A percentile compares a stretch with the other conserved stretches of the same genome.
Conservation (phyloP, 2,329 filamentous ascomycete species). For the Tympanopsis confertula region DNA sequence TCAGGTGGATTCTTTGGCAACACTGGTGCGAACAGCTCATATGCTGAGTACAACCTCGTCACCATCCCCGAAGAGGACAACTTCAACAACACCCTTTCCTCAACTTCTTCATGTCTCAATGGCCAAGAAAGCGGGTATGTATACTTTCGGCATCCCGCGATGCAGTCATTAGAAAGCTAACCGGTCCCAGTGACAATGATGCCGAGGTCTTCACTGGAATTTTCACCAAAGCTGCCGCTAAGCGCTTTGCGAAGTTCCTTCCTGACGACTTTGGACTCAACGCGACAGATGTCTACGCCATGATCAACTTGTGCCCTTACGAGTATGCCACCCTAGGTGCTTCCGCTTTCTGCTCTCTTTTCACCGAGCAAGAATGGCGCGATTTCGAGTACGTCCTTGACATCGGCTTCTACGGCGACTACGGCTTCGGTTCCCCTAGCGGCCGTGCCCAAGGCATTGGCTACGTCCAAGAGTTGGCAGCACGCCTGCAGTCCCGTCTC, state of each 20-base stretch:
- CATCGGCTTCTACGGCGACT: slow-evolving; percentile 35
- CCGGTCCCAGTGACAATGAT: slow-evolving; percentile 26
- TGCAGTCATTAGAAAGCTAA: too few relatives aligned
- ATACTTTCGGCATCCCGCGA: too few relatives aligned
- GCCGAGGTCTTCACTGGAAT: slow-evolving; percentile 28
- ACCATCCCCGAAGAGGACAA: slow-evolving; percentile 35
- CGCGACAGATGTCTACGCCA: slow-evolving; percentile 34
- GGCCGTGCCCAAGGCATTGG: slow-evolving; percentile 39
- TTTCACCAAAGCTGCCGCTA: slow-evolving; percentile 30
- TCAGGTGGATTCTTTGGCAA: slow-evolving; percentile 6
- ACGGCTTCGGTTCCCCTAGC: slow-evolving; percentile 31
- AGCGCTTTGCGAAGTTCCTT: slow-evolving; percentile 31
- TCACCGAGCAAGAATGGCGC: slow-evolving; percentile 40
- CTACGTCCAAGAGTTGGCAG: slow-evolving; percentile 37
- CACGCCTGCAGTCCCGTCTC: slow-evolving; percentile 30
- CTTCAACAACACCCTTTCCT: slow-evolving; percentile 39
- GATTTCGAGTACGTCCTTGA: slow-evolving; percentile 41
- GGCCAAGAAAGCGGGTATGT: slow-evolving; percentile 18
- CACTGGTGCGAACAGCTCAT: slow-evolving; percentile 23
- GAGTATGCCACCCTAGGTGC: slow-evolving; percentile 34
- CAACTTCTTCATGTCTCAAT: slow-evolving; percentile 35
- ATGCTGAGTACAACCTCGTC: slow-evolving; percentile 31
- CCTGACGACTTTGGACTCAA: slow-evolving; percentile 34
- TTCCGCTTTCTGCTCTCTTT: slow-evolving; percentile 38
- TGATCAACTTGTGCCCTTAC: slow-evolving; percentile 41